phyloP scores from a whole-genome alignment of 1,284 basidiomycete species.

The Cutaneotrichosporon dermatis region DNA sequence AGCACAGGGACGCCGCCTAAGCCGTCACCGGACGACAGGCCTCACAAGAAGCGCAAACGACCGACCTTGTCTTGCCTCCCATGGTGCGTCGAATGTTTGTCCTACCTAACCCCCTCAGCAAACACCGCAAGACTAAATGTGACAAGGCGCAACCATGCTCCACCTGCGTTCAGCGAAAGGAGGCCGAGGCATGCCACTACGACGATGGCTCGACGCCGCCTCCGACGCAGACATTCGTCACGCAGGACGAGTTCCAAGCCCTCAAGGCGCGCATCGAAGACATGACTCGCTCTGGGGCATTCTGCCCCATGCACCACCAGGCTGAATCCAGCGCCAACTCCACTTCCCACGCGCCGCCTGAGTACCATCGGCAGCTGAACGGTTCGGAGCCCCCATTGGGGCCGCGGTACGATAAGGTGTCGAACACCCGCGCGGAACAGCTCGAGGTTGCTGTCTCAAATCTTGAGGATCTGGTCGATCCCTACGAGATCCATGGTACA shows the following conservation, averaged over 20 bases:
- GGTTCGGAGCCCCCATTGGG: background rate
- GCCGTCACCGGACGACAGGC: background rate
- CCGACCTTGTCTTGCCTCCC: background rate
- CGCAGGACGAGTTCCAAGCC: background rate
- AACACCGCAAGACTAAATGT: constrained; percentile 1
- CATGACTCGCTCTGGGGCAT: background rate
- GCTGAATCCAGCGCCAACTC: no score
- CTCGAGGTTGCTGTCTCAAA: background rate
- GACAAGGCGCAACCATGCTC: constrained; percentile 1
- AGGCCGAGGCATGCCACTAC: background rate
- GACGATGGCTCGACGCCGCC: background rate
- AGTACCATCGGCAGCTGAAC: background rate
- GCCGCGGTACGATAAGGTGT: background rate
- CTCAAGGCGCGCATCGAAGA: background rate
- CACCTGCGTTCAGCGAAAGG: constrained; percentile 1
- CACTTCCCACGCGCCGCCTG: background rate
- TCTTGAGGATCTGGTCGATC: background rate
- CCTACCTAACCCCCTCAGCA: background rate
- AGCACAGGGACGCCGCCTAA: background rate
- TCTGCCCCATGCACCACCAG: background rate
- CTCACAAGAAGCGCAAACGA: background rate
- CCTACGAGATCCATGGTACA: background rate
- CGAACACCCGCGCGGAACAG: background rate
- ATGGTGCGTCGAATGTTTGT: background rate
- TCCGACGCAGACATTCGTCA: background rate